Evolutionary conservation across 441 rosid genomes (phyloP).

Genomic region (Pelargonium cotyledonis): DNA sequence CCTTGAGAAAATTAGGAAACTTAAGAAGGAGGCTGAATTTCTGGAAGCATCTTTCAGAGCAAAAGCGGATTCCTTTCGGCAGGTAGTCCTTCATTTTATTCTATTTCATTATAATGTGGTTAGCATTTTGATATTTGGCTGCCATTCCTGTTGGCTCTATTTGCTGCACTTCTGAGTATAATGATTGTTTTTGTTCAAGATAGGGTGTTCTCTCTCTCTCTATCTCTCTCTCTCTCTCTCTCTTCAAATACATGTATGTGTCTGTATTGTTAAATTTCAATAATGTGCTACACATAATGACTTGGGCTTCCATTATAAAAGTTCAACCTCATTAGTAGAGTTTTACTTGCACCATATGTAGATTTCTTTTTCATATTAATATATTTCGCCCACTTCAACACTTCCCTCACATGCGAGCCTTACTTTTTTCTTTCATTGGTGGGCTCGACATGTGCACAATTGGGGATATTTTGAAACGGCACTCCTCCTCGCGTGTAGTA

Average conservation of each 20-base stretch:
- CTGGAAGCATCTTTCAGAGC: constrained; percentile 96
- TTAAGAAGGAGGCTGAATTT: constrained; percentile 98
- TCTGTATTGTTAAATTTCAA: neutral
- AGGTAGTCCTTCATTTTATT: constrained; percentile 35
- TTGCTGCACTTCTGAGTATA: neutral
- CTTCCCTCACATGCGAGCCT: too few relatives aligned
- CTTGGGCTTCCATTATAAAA: too few relatives aligned
- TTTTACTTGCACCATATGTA: too few relatives aligned
- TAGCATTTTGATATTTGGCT: neutral
- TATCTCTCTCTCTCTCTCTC: neutral
- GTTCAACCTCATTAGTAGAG: too few relatives aligned
- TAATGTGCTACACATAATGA: too few relatives aligned
- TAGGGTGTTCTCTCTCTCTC: too few relatives aligned
- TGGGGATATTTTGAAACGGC: too few relatives aligned
- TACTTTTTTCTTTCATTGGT: too few relatives aligned
- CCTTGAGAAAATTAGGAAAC: constrained; percentile 95
- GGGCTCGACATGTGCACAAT: too few relatives aligned
- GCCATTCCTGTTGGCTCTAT: neutral
- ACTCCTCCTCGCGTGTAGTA: too few relatives aligned
- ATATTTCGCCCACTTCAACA: too few relatives aligned
- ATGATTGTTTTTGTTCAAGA: neutral
- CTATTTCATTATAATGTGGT: constrained; percentile 8
- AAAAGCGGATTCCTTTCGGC: constrained; percentile 80
- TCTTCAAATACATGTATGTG: neutral
- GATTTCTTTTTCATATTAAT: too few relatives aligned